Conservation (phyloP, 148 eudicot genomes). For the Fagopyrum esculentum region DNA sequence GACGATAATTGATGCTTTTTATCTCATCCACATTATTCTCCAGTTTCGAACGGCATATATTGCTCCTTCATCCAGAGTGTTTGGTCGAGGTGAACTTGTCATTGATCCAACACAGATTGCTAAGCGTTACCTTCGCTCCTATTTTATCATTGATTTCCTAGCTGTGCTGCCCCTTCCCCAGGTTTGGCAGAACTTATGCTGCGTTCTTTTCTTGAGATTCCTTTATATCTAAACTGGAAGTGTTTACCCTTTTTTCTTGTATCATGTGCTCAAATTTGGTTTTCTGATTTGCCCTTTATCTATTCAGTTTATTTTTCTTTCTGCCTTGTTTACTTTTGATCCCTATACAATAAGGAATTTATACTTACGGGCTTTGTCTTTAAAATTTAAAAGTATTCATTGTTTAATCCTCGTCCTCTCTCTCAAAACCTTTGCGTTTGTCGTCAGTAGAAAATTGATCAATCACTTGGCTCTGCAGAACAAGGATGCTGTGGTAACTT, state of each 20-base stretch:
- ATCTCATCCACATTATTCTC: slow-evolving; percentile 78
- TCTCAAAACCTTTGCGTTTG: background rate
- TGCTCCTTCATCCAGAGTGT: slow-evolving; percentile 97
- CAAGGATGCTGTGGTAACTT: background rate
- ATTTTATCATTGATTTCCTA: slow-evolving; percentile 78
- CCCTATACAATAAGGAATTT: background rate
- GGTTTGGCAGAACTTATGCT: slow-evolving; percentile 33
- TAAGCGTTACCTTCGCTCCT: slow-evolving; percentile 58
- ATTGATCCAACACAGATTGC: slow-evolving; percentile 85
- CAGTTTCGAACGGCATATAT: slow-evolving; percentile 93
- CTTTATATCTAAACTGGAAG: background rate
- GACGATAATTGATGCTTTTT: slow-evolving; percentile 78
- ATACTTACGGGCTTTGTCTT: background rate
- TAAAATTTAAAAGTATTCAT: background rate
- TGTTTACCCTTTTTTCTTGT: background rate
- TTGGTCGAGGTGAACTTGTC: slow-evolving; percentile 99
- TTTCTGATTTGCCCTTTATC: background rate
- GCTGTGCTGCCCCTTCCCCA: slow-evolving; percentile 93
- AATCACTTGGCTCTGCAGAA: background rate
- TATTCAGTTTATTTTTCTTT: background rate
- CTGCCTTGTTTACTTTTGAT: background rate
- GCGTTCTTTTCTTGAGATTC: background rate
- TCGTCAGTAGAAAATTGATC: background rate
- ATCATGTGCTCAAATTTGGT: background rate
- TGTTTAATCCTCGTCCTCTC: background rate